Base-by-base conservation (phyloP, 1,284 basidiomycete species). In the Marasmius sp. region DNA sequence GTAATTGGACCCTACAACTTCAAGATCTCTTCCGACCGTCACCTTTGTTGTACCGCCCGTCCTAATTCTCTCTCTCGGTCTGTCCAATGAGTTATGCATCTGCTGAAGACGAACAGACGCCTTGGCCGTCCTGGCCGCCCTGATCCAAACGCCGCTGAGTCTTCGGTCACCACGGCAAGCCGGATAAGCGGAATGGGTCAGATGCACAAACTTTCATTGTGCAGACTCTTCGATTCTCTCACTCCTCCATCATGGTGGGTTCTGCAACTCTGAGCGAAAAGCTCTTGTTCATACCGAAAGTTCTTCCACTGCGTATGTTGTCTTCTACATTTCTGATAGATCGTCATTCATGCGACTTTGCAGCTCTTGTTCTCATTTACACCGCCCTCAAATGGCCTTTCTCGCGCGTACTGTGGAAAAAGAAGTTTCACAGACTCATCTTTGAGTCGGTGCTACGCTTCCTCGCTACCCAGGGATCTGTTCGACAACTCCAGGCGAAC, bases 341-440 rank as follows among this genome's bases (percentile, higher is more conserved):
- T n/a, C 33, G 7, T 22, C 10, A 11, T 16, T n/a, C 14, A 18
- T 12, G 6, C 43, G 43, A 18, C 14, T 16, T 9, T 27, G 45
- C 20, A 57, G 55, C 57, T 36, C 14, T 58, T 11, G 43, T 58
- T 3, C 43, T 58, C 43, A 18, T 36, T 16, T 58, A 58, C 9
- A 49, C 22, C 12, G 27, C 43, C 16, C 20, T 49, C n/a, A 45
- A 53, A n/a, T 61, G 55, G 9, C 59, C 55, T 20, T 57, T 63
- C 16, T 16, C 39, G 48, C 14, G 20, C 34, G 41, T n/a, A n/a
- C 20, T 47, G 16, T 18, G 20, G 45, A 20, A 47, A n/a, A 47
- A 47, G 45, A 47, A 47, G 16, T 20, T 47, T 14, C 16, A 20
- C 8, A 8, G 45, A n/a, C 45, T 47, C 8, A 10, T 47, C n/a